Evolutionary conservation across 768 basidiomycete species (phyloP).

Genomic region (Daedalea quercina): DNA sequence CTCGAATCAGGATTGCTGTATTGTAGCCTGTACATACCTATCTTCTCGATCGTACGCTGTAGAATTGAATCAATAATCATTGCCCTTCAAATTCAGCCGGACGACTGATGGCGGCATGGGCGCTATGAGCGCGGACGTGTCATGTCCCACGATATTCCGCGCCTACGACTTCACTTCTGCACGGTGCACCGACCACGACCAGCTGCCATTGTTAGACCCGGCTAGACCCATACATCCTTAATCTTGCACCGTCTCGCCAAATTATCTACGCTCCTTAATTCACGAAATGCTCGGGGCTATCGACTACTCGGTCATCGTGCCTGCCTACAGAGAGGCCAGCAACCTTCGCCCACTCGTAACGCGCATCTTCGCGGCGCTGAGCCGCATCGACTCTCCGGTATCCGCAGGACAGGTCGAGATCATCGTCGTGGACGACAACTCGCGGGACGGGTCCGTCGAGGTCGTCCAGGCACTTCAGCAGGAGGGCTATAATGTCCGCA

Average conservation of each 20-base stretch:
- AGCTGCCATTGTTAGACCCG: no score
- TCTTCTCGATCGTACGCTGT: background rate
- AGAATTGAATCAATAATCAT: no score
- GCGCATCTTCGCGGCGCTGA: conserved; percentile 22
- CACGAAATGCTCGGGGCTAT: background rate
- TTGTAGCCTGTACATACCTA: background rate
- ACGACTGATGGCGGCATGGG: no score
- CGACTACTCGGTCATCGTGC: conserved; percentile 22
- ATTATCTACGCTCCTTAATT: no score
- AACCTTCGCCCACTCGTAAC: conserved; percentile 24
- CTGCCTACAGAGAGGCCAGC: conserved; percentile 22
- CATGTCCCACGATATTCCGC: no score
- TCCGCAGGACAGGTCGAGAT: conserved; percentile 19
- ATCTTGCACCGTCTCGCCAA: no score
- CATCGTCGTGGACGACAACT: conserved; percentile 26
- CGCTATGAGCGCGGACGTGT: no score
- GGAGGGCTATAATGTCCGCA: conserved; percentile 25
- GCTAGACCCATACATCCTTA: no score
- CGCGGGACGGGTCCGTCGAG: conserved; percentile 22
- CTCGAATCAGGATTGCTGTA: background rate
- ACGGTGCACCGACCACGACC: no score
- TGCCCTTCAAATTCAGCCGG: no score
- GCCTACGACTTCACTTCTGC: no score
- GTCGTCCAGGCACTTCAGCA: conserved; percentile 19
- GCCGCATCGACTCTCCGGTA: conserved; percentile 20